Conservation (phyloP, 2,329 filamentous ascomycete genomes). For the Fusarium odoratissimum region DNA sequence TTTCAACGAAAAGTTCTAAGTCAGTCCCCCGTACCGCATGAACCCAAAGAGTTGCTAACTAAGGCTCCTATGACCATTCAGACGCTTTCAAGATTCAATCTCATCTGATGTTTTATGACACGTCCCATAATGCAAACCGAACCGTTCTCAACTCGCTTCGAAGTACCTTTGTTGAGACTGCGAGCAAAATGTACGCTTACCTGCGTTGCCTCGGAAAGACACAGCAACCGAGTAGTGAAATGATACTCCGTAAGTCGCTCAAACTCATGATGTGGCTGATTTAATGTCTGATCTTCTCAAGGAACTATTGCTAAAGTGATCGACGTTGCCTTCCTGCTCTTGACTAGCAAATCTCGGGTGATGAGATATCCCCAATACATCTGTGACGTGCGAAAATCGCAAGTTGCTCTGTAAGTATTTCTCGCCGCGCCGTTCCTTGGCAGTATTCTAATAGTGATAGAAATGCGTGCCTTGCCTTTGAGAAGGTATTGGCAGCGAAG, state of each 20-base stretch:
- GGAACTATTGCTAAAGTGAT: conserved; percentile 75
- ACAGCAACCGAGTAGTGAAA: conserved; percentile 65
- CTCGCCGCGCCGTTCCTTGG: not conserved
- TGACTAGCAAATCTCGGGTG: conserved; percentile 66
- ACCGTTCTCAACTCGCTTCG: conserved; percentile 81
- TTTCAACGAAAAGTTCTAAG: conserved; percentile 84
- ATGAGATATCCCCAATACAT: conserved; percentile 62
- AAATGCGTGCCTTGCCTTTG: conserved; percentile 78
- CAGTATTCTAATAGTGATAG: conserved; percentile 52
- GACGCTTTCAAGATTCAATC: conserved; percentile 85
- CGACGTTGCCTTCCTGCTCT: conserved; percentile 71
- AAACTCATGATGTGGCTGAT: not conserved
- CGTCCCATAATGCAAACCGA: conserved; percentile 75
- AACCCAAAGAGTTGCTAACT: not conserved
- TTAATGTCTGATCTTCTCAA: conserved; percentile 44
- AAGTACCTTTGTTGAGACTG: conserved; percentile 80
- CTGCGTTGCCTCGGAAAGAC: conserved; percentile 65
- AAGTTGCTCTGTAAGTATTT: conserved; percentile 70
- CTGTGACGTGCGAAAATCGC: conserved; percentile 69
- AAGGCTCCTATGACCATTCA: conserved; percentile 39
- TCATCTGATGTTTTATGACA: conserved; percentile 86
- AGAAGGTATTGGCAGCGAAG: conserved; percentile 72
- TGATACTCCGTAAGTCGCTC: conserved; percentile 71
- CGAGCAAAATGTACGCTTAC: conserved; percentile 78
- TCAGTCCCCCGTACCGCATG: conserved; percentile 50